These are phyloP conservation scores for Scutellaria baicalensis DNA, from an alignment of 257 asterid genomes.

Conservation along the genomic window DNA sequence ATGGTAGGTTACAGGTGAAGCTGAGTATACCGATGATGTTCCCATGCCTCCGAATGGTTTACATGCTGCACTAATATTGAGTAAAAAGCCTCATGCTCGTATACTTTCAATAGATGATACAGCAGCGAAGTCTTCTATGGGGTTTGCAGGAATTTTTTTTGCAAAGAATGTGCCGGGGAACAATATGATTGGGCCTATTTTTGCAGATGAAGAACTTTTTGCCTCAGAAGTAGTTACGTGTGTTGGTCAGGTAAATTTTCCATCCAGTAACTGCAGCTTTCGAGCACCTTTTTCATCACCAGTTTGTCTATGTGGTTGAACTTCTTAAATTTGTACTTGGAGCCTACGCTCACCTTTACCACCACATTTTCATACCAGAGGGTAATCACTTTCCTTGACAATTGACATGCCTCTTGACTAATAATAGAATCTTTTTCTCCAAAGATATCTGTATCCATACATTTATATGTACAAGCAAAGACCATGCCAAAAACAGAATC, in stretches of 20 bases:
- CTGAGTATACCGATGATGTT: slow-evolving; percentile 91
- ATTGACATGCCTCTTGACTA: background rate
- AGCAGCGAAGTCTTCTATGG: slow-evolving; percentile 69
- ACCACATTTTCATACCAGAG: background rate
- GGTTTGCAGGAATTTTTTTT: slow-evolving; percentile 71
- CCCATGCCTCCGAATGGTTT: slow-evolving; percentile 84
- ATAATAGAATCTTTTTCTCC: background rate
- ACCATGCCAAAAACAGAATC: no score
- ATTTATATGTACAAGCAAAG: no score
- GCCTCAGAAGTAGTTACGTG: slow-evolving; percentile 73
- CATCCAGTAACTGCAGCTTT: background rate
- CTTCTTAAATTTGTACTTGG: background rate
- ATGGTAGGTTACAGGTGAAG: slow-evolving; percentile 91
- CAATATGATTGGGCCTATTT: slow-evolving; percentile 57
- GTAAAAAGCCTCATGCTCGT: slow-evolving; percentile 93
- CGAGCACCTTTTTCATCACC: background rate
- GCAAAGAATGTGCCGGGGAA: slow-evolving; percentile 75
- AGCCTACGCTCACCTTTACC: background rate
- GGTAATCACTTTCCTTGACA: background rate
- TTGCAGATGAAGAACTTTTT: slow-evolving; percentile 79
- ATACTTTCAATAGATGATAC: slow-evolving; percentile 59
- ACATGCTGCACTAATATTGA: slow-evolving; percentile 73
- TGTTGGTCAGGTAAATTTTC: slow-evolving; percentile 81
- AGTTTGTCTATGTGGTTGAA: background rate
- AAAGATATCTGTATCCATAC: no score